A percentile compares a stretch with the other conserved stretches of the same genome.
Evolutionary conservation across 176 grass and related monocot species (phyloP).

Genomic region (Oryza brachyantha): DNA sequence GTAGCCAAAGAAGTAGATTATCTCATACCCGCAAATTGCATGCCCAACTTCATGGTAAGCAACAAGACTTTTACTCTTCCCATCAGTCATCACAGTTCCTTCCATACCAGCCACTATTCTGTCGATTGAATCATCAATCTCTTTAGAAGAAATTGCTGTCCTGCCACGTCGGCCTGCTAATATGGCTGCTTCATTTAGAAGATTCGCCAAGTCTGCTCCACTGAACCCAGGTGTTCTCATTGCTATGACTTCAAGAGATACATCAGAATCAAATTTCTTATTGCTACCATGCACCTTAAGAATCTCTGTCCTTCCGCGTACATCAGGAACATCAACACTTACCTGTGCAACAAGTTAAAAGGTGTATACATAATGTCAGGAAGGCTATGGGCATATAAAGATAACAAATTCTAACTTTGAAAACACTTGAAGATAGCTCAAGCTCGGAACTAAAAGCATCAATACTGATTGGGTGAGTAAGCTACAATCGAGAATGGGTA

Average conservation of each 20-base stretch:
- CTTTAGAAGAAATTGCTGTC: constrained; percentile 87
- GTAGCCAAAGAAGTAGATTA: neutral
- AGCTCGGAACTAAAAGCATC: neutral
- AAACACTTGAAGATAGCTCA: neutral
- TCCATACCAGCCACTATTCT: constrained; percentile 99
- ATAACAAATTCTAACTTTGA: neutral
- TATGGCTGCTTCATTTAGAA: constrained; percentile 97
- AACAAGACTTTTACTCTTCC: constrained; percentile 97
- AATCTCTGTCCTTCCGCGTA: constrained; percentile 92
- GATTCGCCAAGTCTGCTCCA: constrained; percentile 98
- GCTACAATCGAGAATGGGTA: neutral
- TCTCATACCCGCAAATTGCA: constrained; percentile 93
- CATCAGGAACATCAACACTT: constrained; percentile 93
- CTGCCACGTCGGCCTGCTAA: constrained; percentile 78
- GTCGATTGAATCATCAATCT: constrained; percentile 98
- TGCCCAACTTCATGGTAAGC: constrained; percentile 99
- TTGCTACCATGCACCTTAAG: constrained; percentile 91
- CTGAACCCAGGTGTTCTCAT: constrained; percentile 99
- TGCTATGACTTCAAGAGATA: constrained; percentile 95
- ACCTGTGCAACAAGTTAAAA: constrained; percentile 53
- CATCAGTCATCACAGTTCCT: constrained; percentile 98
- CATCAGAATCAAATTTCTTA: constrained; percentile 93
- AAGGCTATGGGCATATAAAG: neutral
- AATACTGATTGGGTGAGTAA: neutral
- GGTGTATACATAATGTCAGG: neutral